These are phyloP conservation scores for Phytophthora sp. DNA, from an alignment of 352 stramenopile genomes.

Conservation along the genomic window DNA sequence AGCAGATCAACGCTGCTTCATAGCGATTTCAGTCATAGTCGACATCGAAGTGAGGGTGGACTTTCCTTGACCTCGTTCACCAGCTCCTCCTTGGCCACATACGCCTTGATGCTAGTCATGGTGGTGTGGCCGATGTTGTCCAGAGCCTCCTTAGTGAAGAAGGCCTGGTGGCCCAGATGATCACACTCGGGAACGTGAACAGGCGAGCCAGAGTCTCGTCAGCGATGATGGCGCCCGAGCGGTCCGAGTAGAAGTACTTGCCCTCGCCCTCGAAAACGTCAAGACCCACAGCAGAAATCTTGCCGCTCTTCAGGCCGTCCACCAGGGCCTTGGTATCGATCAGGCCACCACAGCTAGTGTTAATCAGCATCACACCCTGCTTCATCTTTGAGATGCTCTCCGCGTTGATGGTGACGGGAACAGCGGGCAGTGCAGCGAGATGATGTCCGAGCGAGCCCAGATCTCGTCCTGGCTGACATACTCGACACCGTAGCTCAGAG, in stretches of 20 bases:
- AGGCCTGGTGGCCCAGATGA: constrained; percentile 82
- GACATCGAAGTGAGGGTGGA: not conserved
- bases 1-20: not conserved
- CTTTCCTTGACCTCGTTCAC: constrained; percentile 64
- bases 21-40: constrained; percentile 6
- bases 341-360: constrained; percentile 88
- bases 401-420: constrained; percentile 81
- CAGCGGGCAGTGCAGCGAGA: constrained; percentile 89
- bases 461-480: constrained; percentile 69
- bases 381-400: constrained; percentile 89
- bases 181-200: constrained; percentile 84
- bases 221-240: constrained; percentile 66
- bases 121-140: constrained; percentile 76
- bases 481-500: constrained; percentile 33
- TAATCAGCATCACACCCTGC: constrained; percentile 90
- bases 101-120: constrained; percentile 78
- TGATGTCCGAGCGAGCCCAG: constrained; percentile 78
- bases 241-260: constrained; percentile 82
- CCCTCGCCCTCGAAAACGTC: constrained; percentile 91
- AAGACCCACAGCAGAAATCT: constrained; percentile 80
- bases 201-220: constrained; percentile 76
- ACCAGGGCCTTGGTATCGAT: constrained; percentile 88
- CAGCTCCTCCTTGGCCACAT: constrained; percentile 42
- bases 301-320: constrained; percentile 73
- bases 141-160: constrained; percentile 81